phyloP scores from a whole-genome alignment of 352 stramenopile genomes.

The Aphanomyces euteiches region DNA sequence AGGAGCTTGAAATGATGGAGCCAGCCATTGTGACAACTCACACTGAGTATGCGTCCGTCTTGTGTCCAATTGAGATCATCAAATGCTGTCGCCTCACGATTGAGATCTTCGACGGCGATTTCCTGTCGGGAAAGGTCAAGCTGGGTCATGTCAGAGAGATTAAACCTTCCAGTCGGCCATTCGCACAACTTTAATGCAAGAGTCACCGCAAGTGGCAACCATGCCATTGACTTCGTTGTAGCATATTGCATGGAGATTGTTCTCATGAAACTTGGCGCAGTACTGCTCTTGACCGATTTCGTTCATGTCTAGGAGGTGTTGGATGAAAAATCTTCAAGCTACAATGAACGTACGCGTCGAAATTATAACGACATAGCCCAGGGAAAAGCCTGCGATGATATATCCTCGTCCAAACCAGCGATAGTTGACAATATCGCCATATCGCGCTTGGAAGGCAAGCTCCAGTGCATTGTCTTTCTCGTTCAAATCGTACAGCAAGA shows the following conservation, averaged over 20 bases:
- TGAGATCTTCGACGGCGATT: slow-evolving; percentile 71
- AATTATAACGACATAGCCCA: slow-evolving; percentile 88
- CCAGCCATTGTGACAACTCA: slow-evolving; percentile 72
- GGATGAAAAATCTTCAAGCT: background rate
- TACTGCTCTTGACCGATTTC: slow-evolving; percentile 88
- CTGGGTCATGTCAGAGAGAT: background rate
- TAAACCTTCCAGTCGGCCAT: slow-evolving; percentile 84
- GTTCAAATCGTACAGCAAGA: slow-evolving; percentile 85
- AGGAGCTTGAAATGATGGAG: slow-evolving; percentile 90
- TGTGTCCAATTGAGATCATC: slow-evolving; percentile 78
- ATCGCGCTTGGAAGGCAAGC: slow-evolving; percentile 86
- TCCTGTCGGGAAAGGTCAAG: slow-evolving; percentile 32
- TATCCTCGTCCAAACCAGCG: slow-evolving; percentile 88
- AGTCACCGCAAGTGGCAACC: slow-evolving; percentile 81
- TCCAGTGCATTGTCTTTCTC: slow-evolving; percentile 87
- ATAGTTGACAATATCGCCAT: slow-evolving; percentile 86
- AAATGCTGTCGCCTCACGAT: slow-evolving; percentile 53
- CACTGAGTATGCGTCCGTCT: slow-evolving; percentile 88
- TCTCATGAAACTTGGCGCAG: slow-evolving; percentile 78
- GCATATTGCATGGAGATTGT: slow-evolving; percentile 68
- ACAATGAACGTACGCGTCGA: slow-evolving; percentile 49
- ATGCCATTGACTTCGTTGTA: slow-evolving; percentile 82
- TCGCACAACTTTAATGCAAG: slow-evolving; percentile 89
- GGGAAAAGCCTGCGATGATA: slow-evolving; percentile 88
- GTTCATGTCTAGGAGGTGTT: slow-evolving; percentile 44